Percentiles rank a stretch among this genome's conserved stretches.
phyloP scores from a whole-genome alignment of 495 filamentous ascomycete genomes.

The Xylaria castorea region DNA sequence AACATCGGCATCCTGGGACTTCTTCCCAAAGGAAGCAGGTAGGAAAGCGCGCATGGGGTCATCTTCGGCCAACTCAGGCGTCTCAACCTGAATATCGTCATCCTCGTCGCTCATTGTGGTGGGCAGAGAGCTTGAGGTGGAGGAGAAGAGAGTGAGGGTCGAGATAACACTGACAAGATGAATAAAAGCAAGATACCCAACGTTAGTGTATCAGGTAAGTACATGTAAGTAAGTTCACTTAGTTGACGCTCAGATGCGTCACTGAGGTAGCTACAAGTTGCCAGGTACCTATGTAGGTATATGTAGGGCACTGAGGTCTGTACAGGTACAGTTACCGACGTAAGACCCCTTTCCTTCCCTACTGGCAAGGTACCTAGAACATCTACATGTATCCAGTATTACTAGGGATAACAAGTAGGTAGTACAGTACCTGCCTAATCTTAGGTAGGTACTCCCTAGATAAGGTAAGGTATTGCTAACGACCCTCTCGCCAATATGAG shows the following conservation, averaged over 20 bases:
- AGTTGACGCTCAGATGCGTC: neutral
- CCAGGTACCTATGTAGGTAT: too few species aligned
- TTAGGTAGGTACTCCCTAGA: too few species aligned
- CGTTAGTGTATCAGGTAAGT: neutral
- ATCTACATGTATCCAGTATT: neutral
- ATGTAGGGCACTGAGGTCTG: too few species aligned
- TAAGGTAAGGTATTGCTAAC: too few species aligned
- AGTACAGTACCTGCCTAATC: neutral
- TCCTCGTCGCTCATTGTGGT: conserved; percentile 61
- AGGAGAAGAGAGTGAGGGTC: neutral
- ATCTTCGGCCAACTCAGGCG: conserved; percentile 58
- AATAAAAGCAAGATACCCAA: too few species aligned
- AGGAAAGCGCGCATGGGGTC: conserved; percentile 84
- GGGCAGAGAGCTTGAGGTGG: neutral
- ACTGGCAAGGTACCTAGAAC: neutral
- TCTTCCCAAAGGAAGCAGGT: conserved; percentile 87
- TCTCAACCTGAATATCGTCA: conserved; percentile 66
- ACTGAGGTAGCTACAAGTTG: too few species aligned
- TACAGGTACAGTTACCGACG: neutral
- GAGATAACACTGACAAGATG: neutral
- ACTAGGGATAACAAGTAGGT: neutral
- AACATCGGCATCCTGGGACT: conserved; percentile 73
- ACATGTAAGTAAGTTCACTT: too few species aligned
- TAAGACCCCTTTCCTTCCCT: neutral
- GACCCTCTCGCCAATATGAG: neutral